Evolutionary conservation across 305 asterid genomes (phyloP).

Genomic region (Rubia occidens): DNA sequence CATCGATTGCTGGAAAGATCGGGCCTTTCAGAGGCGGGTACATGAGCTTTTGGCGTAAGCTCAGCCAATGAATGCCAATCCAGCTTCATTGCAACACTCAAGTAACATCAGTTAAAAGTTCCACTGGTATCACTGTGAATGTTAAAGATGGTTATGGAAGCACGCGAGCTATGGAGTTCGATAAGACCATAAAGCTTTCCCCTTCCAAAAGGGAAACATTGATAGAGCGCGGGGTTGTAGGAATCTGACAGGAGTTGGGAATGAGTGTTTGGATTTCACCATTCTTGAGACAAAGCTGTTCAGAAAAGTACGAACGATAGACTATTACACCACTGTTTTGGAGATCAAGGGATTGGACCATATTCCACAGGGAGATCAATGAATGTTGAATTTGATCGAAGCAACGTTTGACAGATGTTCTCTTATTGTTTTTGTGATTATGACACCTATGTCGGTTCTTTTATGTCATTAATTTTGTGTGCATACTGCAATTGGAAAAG

Average conservation of each 20-base stretch:
- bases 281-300: constrained; percentile 59
- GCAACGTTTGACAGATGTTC: too few relatives aligned
- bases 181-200: constrained; percentile 55
- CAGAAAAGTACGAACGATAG: constrained; percentile 55
- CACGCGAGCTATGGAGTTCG: constrained; percentile 37
- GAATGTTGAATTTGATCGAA: too few relatives aligned
- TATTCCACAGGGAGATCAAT: constrained; percentile 49
- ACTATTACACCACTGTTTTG: constrained; percentile 73
- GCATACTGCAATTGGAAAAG: too few relatives aligned
- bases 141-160: constrained; percentile 27
- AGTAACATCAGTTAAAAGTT: constrained; percentile 35
- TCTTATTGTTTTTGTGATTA: too few relatives aligned
- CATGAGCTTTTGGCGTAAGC: constrained; percentile 59
- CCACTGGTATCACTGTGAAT: constrained; percentile 24
- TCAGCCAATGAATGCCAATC: constrained; percentile 41
- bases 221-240: constrained; percentile 37
- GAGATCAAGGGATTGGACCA: constrained; percentile 64
- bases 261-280: constrained; percentile 40
- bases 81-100: constrained; percentile 46
- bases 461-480: too few relatives aligned
- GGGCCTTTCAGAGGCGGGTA: constrained; percentile 74
- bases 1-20: constrained; percentile 74
- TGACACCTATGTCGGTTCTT: too few relatives aligned
- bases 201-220: constrained; percentile 42
- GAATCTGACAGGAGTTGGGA: constrained; percentile 19